These are phyloP conservation scores for Debaryomyces sp. DNA, from an alignment of 1,139 yeast species.

Conservation along the genomic window DNA sequence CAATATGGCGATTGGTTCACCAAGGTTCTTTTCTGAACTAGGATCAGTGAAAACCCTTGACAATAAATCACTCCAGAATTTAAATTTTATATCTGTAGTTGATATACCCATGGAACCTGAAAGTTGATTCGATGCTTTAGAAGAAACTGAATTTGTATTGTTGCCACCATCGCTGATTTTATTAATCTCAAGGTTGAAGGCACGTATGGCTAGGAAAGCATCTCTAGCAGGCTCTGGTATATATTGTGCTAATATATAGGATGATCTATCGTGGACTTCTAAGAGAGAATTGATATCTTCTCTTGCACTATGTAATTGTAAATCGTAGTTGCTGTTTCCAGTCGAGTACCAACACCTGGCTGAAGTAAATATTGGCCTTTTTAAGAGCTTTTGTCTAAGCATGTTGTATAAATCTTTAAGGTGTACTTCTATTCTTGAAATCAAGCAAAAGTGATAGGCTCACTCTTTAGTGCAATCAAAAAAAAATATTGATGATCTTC, in stretches of 20 bases:
- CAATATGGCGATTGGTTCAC: constrained; percentile 71
- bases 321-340: constrained; percentile 15
- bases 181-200: constrained; percentile 69
- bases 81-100: constrained; percentile 56
- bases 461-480: background rate
- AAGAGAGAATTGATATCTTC: constrained; percentile 45
- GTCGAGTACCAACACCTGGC: constrained; percentile 9
- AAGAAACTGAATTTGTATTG: constrained; percentile 34
- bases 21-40: constrained; percentile 39
- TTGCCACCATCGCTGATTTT: constrained; percentile 55
- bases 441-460: background rate
- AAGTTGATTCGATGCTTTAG: constrained; percentile 34
- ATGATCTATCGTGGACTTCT: constrained; percentile 60
- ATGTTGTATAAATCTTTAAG: background rate
- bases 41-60: constrained; percentile 45
- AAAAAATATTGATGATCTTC: background rate
- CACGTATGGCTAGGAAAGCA: constrained; percentile 67
- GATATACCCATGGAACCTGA: constrained; percentile 42
- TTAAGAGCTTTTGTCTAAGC: background rate
- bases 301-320: constrained; percentile 38
- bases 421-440: background rate
- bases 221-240: constrained; percentile 69
- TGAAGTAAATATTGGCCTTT: background rate
- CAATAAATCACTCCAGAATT: constrained; percentile 62
- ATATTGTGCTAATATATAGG: constrained; percentile 68